Conservation (phyloP, 257 asterid species). For the Lycium ferocissimum region DNA sequence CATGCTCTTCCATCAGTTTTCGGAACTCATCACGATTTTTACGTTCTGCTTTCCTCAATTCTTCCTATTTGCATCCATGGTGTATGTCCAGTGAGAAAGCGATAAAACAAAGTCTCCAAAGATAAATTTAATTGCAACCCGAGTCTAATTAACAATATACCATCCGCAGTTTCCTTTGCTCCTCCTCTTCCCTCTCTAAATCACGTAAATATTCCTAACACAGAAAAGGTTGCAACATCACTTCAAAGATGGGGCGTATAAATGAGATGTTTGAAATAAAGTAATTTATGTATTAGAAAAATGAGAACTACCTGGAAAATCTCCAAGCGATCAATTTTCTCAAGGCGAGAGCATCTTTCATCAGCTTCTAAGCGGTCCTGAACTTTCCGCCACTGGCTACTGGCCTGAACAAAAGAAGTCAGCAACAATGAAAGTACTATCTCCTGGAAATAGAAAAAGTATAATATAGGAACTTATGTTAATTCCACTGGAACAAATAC, state of each 20-base stretch:
- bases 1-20: constrained; percentile 94
- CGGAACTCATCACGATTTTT: constrained; percentile 98
- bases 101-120: constrained; percentile 22
- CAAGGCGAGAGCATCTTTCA: constrained; percentile 92
- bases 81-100: neutral
- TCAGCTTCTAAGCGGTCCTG: constrained; percentile 91
- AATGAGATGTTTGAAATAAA: neutral
- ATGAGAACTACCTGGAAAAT: constrained; percentile 75
- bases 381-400: constrained; percentile 98
- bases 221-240: constrained; percentile 39
- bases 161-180: constrained; percentile 72
- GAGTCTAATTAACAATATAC: constrained; percentile 47
- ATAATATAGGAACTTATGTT: constrained; percentile 11
- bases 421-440: neutral
- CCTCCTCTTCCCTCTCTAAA: constrained; percentile 95
- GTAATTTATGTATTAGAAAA: constrained; percentile 21
- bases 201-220: constrained; percentile 88
- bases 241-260: neutral
- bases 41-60: constrained; percentile 78
- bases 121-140: constrained; percentile 21
- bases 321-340: constrained; percentile 88
- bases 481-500: constrained; percentile 45
- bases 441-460: constrained; percentile 28
- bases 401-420: constrained; percentile 60
- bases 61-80: constrained; percentile 63